These are phyloP conservation scores for Sarocladiaceae sp. DNA, from an alignment of 2,329 filamentous ascomycete species.

Conservation along the genomic window DNA sequence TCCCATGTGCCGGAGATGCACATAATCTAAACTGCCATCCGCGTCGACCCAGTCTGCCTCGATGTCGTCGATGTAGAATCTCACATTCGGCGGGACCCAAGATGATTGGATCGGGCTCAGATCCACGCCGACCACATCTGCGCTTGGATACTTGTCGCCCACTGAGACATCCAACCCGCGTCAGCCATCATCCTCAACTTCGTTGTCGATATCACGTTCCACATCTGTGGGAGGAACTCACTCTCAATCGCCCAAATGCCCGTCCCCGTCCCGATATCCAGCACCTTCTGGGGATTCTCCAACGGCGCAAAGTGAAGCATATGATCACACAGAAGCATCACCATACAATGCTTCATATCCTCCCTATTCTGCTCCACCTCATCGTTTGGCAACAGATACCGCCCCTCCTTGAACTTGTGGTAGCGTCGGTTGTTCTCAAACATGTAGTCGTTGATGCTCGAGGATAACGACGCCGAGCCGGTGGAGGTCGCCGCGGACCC, in stretches of 20 bases:
- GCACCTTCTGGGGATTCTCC: slow-evolving; percentile 26
- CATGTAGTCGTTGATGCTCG: slow-evolving; percentile 31
- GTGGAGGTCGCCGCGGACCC: slow-evolving; percentile 16
- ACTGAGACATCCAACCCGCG: slow-evolving; percentile 10
- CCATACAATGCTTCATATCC: slow-evolving; percentile 22
- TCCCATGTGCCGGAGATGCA: slow-evolving; percentile 40
- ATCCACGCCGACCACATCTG: slow-evolving; percentile 18
- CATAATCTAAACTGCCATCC: slow-evolving; percentile 40
- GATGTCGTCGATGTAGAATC: slow-evolving; percentile 29
- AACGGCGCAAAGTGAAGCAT: slow-evolving; percentile 37
- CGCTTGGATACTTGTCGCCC: slow-evolving; percentile 19
- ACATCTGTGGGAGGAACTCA: slow-evolving; percentile 13
- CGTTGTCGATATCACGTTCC: neutral
- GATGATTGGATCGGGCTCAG: slow-evolving; percentile 19
- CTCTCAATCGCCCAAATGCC: slow-evolving; percentile 40
- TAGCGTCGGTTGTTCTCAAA: slow-evolving; percentile 37
- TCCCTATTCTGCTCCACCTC: slow-evolving; percentile 37
- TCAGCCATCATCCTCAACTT: neutral
- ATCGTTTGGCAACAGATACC: slow-evolving; percentile 35
- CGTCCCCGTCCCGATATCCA: slow-evolving; percentile 33
- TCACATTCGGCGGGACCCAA: slow-evolving; percentile 34
- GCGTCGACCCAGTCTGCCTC: slow-evolving; percentile 42
- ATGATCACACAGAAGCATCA: slow-evolving; percentile 26
- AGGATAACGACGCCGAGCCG: slow-evolving; percentile 24
- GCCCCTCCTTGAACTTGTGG: slow-evolving; percentile 33